phyloP scores from a whole-genome alignment of 2,329 filamentous ascomycete genomes.

The Aspergillus latus region DNA sequence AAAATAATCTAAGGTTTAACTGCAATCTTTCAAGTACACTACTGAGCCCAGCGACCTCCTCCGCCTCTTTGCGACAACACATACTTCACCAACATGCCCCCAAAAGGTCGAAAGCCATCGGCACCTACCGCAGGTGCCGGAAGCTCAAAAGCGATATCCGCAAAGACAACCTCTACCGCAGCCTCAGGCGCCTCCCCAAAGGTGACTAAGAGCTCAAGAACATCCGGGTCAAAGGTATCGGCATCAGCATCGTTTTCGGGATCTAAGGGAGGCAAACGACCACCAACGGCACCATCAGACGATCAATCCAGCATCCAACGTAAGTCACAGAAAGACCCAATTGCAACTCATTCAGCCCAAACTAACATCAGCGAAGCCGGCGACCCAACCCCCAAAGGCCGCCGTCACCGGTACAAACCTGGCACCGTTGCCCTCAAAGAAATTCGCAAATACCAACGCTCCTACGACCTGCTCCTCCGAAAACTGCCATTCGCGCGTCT shows the following conservation, averaged over 20 bases:
- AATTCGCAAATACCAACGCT: conserved; percentile 86
- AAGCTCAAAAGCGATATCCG: conserved; percentile 15
- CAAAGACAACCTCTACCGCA: neutral
- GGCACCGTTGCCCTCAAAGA: conserved; percentile 87
- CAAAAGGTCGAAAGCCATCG: conserved; percentile 26
- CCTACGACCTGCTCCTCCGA: conserved; percentile 78
- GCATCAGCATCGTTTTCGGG: neutral
- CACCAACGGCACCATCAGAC: conserved; percentile 29
- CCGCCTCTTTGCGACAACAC: neutral
- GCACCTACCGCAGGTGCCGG: conserved; percentile 11
- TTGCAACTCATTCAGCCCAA: neutral
- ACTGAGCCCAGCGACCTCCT: neutral
- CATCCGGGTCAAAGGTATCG: too few species aligned
- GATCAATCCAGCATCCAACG: conserved; percentile 43
- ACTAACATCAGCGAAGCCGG: conserved; percentile 55
- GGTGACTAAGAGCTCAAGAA: conserved; percentile 20
- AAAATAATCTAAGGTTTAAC: neutral
- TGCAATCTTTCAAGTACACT: neutral
- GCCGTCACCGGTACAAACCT: conserved; percentile 65
- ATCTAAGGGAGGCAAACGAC: conserved; percentile 21
- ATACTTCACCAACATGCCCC: conserved; percentile 27
- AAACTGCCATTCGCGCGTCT: conserved; percentile 53
- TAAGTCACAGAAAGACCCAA: conserved; percentile 15
- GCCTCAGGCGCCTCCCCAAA: neutral
- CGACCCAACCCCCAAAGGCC: conserved; percentile 67